Conservation (phyloP, 169 alveolate genomes). For the Plasmodium ovale region DNA sequence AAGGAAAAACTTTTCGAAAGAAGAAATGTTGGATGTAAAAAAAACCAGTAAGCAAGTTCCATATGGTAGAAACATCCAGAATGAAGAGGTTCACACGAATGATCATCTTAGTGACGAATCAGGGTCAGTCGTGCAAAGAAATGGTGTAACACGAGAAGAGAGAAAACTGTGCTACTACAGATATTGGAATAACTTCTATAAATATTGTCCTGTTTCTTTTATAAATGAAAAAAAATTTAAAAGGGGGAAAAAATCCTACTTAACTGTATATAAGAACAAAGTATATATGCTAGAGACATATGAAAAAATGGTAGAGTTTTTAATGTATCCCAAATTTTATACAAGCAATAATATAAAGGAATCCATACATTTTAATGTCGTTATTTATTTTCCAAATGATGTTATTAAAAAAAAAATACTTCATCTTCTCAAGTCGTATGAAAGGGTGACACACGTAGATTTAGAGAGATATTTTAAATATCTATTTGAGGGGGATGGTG, state of each 20-base stretch:
- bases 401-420: slow-evolving; percentile 34
- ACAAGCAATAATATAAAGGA: slow-evolving; percentile 55
- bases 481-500: neutral
- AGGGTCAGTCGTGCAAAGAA: neutral
- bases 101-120: neutral
- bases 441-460: slow-evolving; percentile 41
- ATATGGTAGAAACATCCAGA: too few relatives aligned
- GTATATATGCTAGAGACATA: slow-evolving; percentile 30
- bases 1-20: neutral
- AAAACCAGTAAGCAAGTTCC: neutral
- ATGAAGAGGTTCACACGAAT: too few relatives aligned
- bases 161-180: slow-evolving; percentile 5
- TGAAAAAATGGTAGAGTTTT: slow-evolving; percentile 44
- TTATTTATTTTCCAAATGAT: slow-evolving; percentile 44
- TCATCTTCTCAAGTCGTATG: slow-evolving; percentile 1
- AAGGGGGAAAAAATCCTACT: slow-evolving; percentile 25
- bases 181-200: slow-evolving; percentile 35
- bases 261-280: slow-evolving; percentile 33
- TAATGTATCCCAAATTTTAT: slow-evolving; percentile 53
- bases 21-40: neutral
- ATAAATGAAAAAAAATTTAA: slow-evolving; percentile 40
- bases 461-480: slow-evolving; percentile 21
- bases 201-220: slow-evolving; percentile 65
- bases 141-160: neutral
- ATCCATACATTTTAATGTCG: slow-evolving; percentile 7